Base-by-base conservation (phyloP, 2,329 filamentous ascomycete genomes). In the Fusarium albosuccineum region DNA sequence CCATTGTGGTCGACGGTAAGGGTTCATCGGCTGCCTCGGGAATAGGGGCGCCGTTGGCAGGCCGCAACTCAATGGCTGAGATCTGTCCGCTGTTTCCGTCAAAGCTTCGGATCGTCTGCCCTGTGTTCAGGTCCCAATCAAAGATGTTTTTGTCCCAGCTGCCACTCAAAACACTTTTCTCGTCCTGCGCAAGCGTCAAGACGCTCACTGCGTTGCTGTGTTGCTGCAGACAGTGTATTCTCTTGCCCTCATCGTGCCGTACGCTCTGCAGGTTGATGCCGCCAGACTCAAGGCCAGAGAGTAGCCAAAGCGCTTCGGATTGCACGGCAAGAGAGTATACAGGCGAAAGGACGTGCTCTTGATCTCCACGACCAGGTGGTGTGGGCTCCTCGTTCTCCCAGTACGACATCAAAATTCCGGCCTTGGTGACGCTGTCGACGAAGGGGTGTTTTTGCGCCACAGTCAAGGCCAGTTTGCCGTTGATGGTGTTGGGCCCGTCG, bases 401-500 rank as follows among this genome's bases (percentile, higher is more conserved):
- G 78, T 99, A 99, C 52, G 92, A 97, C 86, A 97, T 90, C 50
- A 98, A 82, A 6, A 97, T 92, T 2, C 94, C 96, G 3, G 95
- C 94, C 79, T 99, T 99, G 57, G 93, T 93, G 42, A 99, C 96
- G 72, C 93, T 97, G 77, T 99, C 96, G 40, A 99, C 96, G 73
- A 98, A 99, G 0, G 96, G 96, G 76, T 99, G 96, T 49, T 92
- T 87, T 81, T 99, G 96, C 33, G 96, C 96, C 6, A 99, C 96
- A 0, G 96, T 99, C 72, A 99, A 83, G 63, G 95, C 90, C 34
- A 96, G 88, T 80, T 97, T 97, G 67, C 94, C 94, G 76, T 99
- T 99, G 70, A 97, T 94, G 6, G 96, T 97, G 36, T 94, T 93
- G 4, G 92, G 90, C 77, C 96, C 97, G 77, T 99, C 97, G 80